These are phyloP conservation scores for Termitomyces titanicus DNA, from an alignment of 768 basidiomycete genomes.

Conservation along the genomic window DNA sequence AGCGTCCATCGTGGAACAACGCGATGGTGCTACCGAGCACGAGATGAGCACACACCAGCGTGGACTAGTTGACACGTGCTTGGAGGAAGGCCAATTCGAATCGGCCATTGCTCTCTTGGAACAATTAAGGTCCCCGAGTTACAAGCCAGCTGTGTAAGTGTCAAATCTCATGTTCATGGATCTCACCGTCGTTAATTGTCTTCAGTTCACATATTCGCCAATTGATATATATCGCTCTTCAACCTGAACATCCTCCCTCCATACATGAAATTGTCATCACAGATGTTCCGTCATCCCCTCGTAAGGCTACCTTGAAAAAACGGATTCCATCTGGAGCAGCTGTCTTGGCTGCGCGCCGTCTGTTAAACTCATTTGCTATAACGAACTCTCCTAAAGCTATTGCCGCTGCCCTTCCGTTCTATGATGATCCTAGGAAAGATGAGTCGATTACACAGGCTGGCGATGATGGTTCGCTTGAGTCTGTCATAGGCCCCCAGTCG, in stretches of 20 bases:
- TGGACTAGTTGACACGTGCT: conserved; percentile 63
- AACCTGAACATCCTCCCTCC: conserved; percentile 36
- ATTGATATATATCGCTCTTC: conserved; percentile 67
- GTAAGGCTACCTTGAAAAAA: conserved; percentile 40
- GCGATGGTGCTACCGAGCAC: conserved; percentile 24
- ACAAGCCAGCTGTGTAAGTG: conserved; percentile 57
- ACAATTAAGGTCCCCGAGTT: conserved; percentile 54
- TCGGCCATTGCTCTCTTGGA: conserved; percentile 60
- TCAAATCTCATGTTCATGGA: not conserved
- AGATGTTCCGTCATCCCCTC: conserved; percentile 39
- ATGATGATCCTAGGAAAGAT: conserved; percentile 25
- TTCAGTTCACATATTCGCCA: conserved; percentile 62
- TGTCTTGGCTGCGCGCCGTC: conserved; percentile 45
- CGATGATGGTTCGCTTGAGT: conserved; percentile 43
- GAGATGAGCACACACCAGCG: conserved; percentile 48
- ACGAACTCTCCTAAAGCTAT: conserved; percentile 57
- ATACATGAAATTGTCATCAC: conserved; percentile 19
- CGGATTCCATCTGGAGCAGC: conserved; percentile 41
- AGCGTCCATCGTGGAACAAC: not conserved
- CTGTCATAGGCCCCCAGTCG: conserved; percentile 53
- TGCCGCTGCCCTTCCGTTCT: conserved; percentile 52
- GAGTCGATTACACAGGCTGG: conserved; percentile 8
- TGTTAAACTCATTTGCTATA: conserved; percentile 50
- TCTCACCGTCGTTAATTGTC: conserved; percentile 3
- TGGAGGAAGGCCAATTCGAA: conserved; percentile 78